These are phyloP conservation scores for Lodderomyces oxycetoniae DNA, from an alignment of 1,139 yeast species.

Conservation along the genomic window DNA sequence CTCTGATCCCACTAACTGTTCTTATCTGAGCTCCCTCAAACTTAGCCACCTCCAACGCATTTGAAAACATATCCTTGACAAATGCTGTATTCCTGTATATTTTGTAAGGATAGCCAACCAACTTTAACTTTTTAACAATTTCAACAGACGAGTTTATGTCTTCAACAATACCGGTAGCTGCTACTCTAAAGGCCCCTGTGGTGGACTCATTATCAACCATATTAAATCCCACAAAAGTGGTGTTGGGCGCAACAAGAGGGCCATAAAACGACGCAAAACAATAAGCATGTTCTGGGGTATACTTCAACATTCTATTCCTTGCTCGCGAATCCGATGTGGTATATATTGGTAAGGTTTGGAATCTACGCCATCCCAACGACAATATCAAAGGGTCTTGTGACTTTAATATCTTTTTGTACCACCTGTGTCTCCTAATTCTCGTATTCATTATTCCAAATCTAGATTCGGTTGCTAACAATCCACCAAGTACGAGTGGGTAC, in stretches of 20 bases:
- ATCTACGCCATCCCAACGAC: constrained; percentile 97
- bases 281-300: constrained; percentile 97
- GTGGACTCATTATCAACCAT: constrained; percentile 79
- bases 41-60: constrained; percentile 91
- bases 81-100: constrained; percentile 95
- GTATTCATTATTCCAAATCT: constrained; percentile 91
- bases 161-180: constrained; percentile 97
- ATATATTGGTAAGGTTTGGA: constrained; percentile 92
- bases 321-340: constrained; percentile 97
- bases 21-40: constrained; percentile 97
- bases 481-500: constrained; percentile 86
- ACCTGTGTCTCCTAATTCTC: constrained; percentile 94
- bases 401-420: constrained; percentile 96
- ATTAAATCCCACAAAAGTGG: constrained; percentile 95
- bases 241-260: constrained; percentile 94
- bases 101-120: constrained; percentile 93
- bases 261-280: constrained; percentile 97
- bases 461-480: constrained; percentile 83
- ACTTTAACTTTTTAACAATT: constrained; percentile 90
- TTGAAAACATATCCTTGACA: constrained; percentile 91
- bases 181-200: constrained; percentile 86
- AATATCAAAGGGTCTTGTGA: constrained; percentile 93
- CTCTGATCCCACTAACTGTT: constrained; percentile 95
- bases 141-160: constrained; percentile 88
- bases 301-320: constrained; percentile 94